Conservation (phyloP, 2,329 filamentous ascomycete genomes). For the Pezizomycotina sp. region DNA sequence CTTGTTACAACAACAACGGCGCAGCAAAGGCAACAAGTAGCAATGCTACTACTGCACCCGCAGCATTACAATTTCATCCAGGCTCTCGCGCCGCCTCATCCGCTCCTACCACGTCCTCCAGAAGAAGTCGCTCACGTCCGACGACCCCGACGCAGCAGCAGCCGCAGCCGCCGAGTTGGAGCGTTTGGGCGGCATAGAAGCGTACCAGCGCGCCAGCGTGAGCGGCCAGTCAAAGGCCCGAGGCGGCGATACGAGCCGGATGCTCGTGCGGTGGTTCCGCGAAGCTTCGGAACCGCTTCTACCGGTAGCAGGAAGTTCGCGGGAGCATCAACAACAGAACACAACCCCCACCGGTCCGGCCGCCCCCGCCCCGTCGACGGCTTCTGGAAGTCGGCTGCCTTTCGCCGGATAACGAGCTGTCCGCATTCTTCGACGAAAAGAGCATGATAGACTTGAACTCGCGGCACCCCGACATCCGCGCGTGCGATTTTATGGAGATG, state of each 20-base stretch:
- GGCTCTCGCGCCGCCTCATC: slow-evolving; percentile 47
- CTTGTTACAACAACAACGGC: too few species aligned
- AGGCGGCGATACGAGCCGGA: slow-evolving; percentile 48
- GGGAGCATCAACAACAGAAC: slow-evolving; percentile 3
- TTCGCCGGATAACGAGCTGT: slow-evolving; percentile 61
- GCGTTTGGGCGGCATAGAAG: slow-evolving; percentile 43
- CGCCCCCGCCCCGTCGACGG: slow-evolving; percentile 32
- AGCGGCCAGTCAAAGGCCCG: slow-evolving; percentile 49
- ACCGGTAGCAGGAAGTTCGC: not conserved
- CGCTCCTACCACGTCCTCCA: slow-evolving; percentile 49
- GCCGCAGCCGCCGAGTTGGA: slow-evolving; percentile 39
- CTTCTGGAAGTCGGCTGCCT: slow-evolving; percentile 84
- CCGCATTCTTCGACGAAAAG: slow-evolving; percentile 48
- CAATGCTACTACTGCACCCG: too few species aligned
- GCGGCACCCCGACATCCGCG: slow-evolving; percentile 59
- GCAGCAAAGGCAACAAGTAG: too few species aligned
- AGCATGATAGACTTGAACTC: slow-evolving; percentile 67
- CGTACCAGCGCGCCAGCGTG: slow-evolving; percentile 52
- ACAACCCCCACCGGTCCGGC: slow-evolving; percentile 18
- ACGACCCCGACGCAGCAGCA: slow-evolving; percentile 36
- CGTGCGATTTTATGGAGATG: slow-evolving; percentile 76
- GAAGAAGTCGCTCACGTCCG: slow-evolving; percentile 41
- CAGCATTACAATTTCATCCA: too few species aligned
- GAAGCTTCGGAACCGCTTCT: slow-evolving; percentile 15
- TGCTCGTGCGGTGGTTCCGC: slow-evolving; percentile 47